Evolutionary conservation across 2,329 filamentous ascomycete genomes (phyloP), one percentile per base, ranked within the genome.

Genomic region (Claviceps maximensis): DNA sequence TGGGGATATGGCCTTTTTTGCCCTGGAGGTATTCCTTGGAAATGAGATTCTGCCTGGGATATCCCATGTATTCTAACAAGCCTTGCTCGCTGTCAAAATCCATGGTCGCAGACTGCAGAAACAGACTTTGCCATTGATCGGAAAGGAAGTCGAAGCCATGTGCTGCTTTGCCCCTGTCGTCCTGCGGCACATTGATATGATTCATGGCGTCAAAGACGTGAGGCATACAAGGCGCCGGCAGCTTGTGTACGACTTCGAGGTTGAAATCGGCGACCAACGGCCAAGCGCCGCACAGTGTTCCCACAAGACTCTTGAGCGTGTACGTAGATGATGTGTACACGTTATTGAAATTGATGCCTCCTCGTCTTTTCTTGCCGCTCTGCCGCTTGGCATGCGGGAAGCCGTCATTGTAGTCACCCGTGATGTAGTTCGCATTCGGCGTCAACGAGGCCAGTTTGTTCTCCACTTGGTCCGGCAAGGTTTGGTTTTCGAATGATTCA

Each of bases 221-320:
- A 0, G 72, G 67, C 49, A 75, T 53, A 46, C 72, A 74, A 0
- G 72, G 72, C 44, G 74, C 69, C 54, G 74, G 74, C 23, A 73
- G 60, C 50, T 72, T 66, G 25, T 71, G 63, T 4, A 63, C 57
- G 50, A 66, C 67, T 54, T 74, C 72, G 19, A 65, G 61, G 36
- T 74, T 73, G 53, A 71, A 71, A 40, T 74, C 71, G 2, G 63
- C 67, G 2, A 71, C 62, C 12, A 74, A 55, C 0, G 72, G 71
- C 0, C 62, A 63, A n/a, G 72, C 57, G 5, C 72, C 72, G 46
- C 72, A 74, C 8, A 73, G 53, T 9, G 69, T 69, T 4, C 66
- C 71, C 0, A 65, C 62, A 15, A 74, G 52, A 51, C 69, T 72
- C 58, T 74, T 74, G 29, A 73, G 60, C 0, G 72, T 74, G 38